phyloP scores from a whole-genome alignment of 2,329 filamentous ascomycete genomes.

The Aspergillus calidoustus region DNA sequence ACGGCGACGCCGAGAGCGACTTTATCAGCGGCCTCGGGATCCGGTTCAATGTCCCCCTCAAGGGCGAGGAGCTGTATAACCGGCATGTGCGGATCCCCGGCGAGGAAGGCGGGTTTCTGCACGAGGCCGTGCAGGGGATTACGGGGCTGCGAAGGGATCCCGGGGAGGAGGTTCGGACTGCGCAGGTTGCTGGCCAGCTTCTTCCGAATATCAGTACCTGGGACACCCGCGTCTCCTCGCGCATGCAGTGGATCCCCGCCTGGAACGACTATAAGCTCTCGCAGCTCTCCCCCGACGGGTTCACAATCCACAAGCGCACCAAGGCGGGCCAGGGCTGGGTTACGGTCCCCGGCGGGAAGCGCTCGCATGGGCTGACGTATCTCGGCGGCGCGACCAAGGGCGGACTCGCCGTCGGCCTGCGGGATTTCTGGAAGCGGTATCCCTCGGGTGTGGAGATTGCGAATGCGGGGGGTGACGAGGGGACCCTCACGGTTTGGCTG shows the following conservation, averaged over 20 bases:
- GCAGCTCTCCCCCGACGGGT: constrained; percentile 65
- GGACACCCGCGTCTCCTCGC: constrained; percentile 54
- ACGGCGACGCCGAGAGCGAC: constrained; percentile 54
- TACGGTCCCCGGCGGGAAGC: constrained; percentile 58
- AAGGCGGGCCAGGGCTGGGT: constrained; percentile 39
- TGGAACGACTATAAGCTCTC: constrained; percentile 64
- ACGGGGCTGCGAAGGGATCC: constrained; percentile 61
- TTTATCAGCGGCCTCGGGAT: constrained; percentile 56
- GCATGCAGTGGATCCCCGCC: constrained; percentile 60
- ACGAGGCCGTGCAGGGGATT: constrained; percentile 63
- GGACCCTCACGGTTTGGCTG: constrained; percentile 63
- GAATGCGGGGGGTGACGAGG: constrained; percentile 55
- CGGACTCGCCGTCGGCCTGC: constrained; percentile 63
- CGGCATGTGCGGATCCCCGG: constrained; percentile 63
- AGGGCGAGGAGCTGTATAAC: constrained; percentile 59
- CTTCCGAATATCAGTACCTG: constrained; percentile 16
- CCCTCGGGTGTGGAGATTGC: constrained; percentile 62
- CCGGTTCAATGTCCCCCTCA: constrained; percentile 52
- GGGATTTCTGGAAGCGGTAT: constrained; percentile 68
- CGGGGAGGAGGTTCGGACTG: constrained; percentile 51
- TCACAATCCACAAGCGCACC: constrained; percentile 64
- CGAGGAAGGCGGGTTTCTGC: constrained; percentile 59
- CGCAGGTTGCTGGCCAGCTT: constrained; percentile 44
- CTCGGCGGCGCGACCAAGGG: constrained; percentile 61
- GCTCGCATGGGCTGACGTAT: constrained; percentile 62